Conservation (phyloP, 228 moss, liverwort and hornwort species). For the Sphagnum magellanicum region DNA sequence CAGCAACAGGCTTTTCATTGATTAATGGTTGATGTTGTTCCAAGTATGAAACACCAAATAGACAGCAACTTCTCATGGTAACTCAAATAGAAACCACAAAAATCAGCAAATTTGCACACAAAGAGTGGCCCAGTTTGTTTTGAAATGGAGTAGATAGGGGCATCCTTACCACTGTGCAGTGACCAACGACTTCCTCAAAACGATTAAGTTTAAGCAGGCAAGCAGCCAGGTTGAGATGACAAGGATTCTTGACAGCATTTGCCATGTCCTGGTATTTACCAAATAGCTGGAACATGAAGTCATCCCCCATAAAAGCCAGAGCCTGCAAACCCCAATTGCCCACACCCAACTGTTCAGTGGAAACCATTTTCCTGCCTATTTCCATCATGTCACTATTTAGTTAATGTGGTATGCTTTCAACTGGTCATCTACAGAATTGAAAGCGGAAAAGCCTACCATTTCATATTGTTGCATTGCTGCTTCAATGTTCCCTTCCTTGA, state of each 20-base stretch:
- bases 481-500: conserved; percentile 70
- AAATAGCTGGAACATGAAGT: conserved; percentile 95
- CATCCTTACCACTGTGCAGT: conserved; percentile 76
- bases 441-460: conserved; percentile 47
- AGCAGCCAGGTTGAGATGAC: conserved; percentile 90
- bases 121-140: too few relatives aligned
- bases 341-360: neutral
- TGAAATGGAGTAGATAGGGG: too few relatives aligned
- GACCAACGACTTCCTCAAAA: conserved; percentile 82
- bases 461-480: conserved; percentile 95
- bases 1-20: too few relatives aligned
- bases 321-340: conserved; percentile 36
- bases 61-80: neutral
- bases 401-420: too few relatives aligned
- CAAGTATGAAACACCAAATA: too few relatives aligned
- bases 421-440: too few relatives aligned
- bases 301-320: conserved; percentile 95
- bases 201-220: conserved; percentile 87
- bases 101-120: neutral
- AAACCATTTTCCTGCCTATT: neutral
- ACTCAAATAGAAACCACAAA: neutral
- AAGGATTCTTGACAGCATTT: conserved; percentile 80
- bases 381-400: neutral
- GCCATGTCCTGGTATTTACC: conserved; percentile 98
- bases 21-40: too few relatives aligned